phyloP scores from a whole-genome alignment of 306 rosid species.

The Aeschynomene evenia region DNA sequence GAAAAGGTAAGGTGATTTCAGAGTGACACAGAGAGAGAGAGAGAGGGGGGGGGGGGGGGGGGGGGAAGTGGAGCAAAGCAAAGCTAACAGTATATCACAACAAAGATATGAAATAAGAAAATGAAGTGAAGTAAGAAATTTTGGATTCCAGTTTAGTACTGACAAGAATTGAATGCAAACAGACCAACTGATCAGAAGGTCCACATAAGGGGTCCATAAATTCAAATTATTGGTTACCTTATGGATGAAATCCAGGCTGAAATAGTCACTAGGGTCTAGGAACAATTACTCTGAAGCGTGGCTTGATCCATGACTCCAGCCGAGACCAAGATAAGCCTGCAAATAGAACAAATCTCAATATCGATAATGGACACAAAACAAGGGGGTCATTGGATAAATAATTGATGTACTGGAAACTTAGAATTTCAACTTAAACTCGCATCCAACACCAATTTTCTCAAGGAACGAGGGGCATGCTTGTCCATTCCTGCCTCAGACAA shows the following conservation, averaged over 20 bases:
- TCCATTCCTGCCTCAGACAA: slow-evolving; percentile 80
- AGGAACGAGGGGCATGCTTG: slow-evolving; percentile 81
- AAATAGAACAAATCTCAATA: slow-evolving; percentile 1
- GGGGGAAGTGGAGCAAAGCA: too few relatives aligned
- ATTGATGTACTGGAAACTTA: background rate
- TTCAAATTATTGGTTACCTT: slow-evolving; percentile 15
- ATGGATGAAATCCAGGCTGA: background rate
- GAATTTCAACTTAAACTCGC: slow-evolving; percentile 68
- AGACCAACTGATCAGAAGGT: background rate
- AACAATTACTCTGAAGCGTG: slow-evolving; percentile 61
- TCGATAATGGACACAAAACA: background rate
- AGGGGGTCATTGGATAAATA: background rate
- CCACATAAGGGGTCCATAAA: background rate
- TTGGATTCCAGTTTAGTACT: background rate
- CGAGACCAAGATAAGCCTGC: slow-evolving; percentile 70
- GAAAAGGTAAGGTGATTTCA: background rate
- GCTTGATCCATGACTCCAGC: slow-evolving; percentile 79
- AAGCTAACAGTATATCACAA: background rate
- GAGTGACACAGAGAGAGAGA: background rate
- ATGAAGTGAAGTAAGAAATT: background rate
- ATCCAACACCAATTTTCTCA: slow-evolving; percentile 54
- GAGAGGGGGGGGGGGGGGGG: too few relatives aligned
- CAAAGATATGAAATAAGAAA: background rate
- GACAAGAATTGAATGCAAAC: background rate
- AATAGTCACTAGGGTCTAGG: slow-evolving; percentile 4